These are phyloP conservation scores for Trichomonas tenax DNA, from an alignment of 208 protist species.

Conservation along the genomic window DNA sequence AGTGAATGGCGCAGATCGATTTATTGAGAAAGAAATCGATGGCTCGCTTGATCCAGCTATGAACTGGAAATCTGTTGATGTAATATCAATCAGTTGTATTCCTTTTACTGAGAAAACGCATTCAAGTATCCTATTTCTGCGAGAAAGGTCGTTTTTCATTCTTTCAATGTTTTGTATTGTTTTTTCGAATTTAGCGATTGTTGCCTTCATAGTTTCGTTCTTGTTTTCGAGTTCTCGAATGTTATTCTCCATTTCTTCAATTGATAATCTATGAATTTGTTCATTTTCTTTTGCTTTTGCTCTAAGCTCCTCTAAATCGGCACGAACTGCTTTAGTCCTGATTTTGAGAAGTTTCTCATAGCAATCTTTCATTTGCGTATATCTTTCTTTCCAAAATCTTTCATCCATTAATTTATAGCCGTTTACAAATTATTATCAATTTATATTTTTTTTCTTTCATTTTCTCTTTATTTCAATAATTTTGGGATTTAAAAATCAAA, in stretches of 20 bases:
- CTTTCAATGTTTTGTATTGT: background rate
- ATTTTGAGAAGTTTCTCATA: background rate
- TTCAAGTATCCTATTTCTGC: background rate
- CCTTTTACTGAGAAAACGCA: background rate
- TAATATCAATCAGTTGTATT: background rate
- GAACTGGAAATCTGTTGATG: background rate
- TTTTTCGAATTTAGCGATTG: background rate
- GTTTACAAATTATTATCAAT: background rate
- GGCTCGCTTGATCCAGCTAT: background rate
- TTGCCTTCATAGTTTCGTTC: background rate
- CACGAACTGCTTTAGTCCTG: background rate
- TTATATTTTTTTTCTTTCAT: too few species aligned
- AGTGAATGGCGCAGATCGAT: background rate
- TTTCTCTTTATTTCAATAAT: too few species aligned
- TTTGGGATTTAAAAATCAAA: too few species aligned
- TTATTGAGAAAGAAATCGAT: background rate
- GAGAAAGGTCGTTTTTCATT: background rate
- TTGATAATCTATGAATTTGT: background rate
- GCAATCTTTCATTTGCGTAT: background rate
- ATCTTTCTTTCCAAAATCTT: background rate
- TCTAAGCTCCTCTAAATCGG: background rate
- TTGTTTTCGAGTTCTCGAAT: background rate
- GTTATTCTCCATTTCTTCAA: background rate
- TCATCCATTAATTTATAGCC: background rate
- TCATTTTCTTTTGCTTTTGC: background rate